phyloP scores from a whole-genome alignment of 371 early-diverging fungal genomes.

The Actinomortierella wolfii region DNA sequence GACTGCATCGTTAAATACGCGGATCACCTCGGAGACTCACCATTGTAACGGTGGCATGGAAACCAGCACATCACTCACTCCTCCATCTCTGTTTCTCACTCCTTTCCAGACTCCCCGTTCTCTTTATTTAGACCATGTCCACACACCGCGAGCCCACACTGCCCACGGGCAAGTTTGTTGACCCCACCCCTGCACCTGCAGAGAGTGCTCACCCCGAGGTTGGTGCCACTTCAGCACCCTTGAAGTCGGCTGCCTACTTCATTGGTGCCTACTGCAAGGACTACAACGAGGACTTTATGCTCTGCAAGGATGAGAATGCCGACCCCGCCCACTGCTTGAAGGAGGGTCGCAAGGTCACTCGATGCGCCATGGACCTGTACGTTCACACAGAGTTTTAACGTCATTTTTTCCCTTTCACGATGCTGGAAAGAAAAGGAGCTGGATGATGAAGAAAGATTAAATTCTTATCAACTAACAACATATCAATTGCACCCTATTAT shows the following conservation, averaged over 20 bases:
- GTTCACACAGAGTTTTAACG: slow-evolving; percentile 28
- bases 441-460: not conserved
- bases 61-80: too few species aligned
- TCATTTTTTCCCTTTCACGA: not conserved
- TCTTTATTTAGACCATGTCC: too few species aligned
- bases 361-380: slow-evolving; percentile 91
- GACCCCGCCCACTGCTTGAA: slow-evolving; percentile 90
- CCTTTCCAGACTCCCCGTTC: too few species aligned
- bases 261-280: slow-evolving; percentile 89
- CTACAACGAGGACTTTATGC: slow-evolving; percentile 95
- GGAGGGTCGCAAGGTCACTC: slow-evolving; percentile 95
- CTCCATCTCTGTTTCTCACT: too few species aligned
- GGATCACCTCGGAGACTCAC: too few species aligned
- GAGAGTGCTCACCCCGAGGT: slow-evolving; percentile 82
- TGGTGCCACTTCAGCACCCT: slow-evolving; percentile 90
- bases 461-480: not conserved
- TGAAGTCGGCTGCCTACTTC: slow-evolving; percentile 92
- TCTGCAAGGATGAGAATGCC: slow-evolving; percentile 90
- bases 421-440: not conserved
- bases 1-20: too few species aligned
- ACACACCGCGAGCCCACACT: slow-evolving; percentile 3
- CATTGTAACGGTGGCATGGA: too few species aligned
- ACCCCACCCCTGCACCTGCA: slow-evolving; percentile 76
- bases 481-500: not conserved
- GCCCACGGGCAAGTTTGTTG: slow-evolving; percentile 58